Evolutionary conservation across 2,329 filamentous ascomycete species (phyloP), one percentile per base, ranked within the genome.

Genomic region (Ophiocordyceps polyrhachis-furcata): DNA sequence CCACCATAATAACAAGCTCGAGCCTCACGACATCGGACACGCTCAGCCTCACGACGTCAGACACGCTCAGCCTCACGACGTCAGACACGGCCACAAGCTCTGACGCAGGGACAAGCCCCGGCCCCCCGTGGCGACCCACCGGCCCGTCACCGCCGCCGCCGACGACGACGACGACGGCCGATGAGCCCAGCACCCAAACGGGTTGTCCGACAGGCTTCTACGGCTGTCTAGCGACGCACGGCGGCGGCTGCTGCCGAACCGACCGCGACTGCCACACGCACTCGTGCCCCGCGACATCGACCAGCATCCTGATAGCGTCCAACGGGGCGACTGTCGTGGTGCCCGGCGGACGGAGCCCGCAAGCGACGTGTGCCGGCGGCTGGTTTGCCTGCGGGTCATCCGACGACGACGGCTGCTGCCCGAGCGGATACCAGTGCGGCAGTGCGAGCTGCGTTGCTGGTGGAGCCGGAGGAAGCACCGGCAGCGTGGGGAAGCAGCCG

Each of bases 141-240:
- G 40, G 46, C 28, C 44, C 48, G 9, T 41, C 46, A 13, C 40
- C 40, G 19, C 43, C 48, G 13, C 44, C 3, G n/a, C n/a, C n/a
- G n/a, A 70, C 31, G 21, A 20, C 65, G 13, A 55, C 55, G 20
- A 52, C 59, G 42, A 52, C 58, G 44, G 64, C 65, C 1, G 53
- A 60, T 15, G 59, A 66, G 13, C 57, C 66, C 1, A 25, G 20
- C 35, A 62, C 61, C 12, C 62, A 64, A 46, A 55, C 55, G 6
- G 62, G 62, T 53, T 96, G 89, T 53, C 89, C 89, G 0, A 88
- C 81, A 0, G 88, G 88, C 2, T 96, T 88, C 67, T 96, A 96
- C 61, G 81, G 85, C 43, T 96, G 89, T 61, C 75, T 80, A 2
- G 89, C 89, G 2, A 78, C 79, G 48, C 85, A 88, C 47, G 86